phyloP scores from a whole-genome alignment of 129 eudicot species.

The Apium graveolens region DNA sequence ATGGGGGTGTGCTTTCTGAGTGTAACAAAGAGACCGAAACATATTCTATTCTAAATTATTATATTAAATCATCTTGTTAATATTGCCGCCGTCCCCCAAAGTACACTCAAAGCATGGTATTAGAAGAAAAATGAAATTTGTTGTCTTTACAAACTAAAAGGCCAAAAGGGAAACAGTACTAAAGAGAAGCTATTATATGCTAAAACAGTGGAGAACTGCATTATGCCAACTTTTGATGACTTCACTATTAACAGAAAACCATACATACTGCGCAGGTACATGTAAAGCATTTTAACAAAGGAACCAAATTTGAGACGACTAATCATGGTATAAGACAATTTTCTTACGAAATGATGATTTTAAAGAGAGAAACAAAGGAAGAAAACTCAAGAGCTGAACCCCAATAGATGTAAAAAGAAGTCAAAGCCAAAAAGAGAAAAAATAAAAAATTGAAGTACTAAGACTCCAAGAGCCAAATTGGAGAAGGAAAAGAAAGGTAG shows the following conservation, averaged over 20 bases:
- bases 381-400: not conserved
- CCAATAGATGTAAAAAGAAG: not conserved
- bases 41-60: not conserved
- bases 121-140: not conserved
- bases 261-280: not conserved
- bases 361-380: not conserved
- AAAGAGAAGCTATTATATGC: not conserved
- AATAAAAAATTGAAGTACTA: too few species aligned
- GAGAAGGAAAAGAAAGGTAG: not conserved
- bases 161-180: not conserved
- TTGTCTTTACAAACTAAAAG: slow-evolving; percentile 1
- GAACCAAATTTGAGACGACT: not conserved
- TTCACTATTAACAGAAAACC: not conserved
- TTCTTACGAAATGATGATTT: not conserved
- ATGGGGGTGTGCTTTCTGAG: slow-evolving; percentile 4
- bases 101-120: not conserved
- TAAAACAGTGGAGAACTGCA: not conserved
- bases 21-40: not conserved
- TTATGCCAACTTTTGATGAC: not conserved
- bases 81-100: not conserved
- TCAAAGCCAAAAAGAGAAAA: not conserved
- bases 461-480: not conserved
- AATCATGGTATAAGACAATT: not conserved
- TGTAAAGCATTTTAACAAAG: not conserved
- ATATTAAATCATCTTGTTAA: not conserved